Base-by-base conservation (phyloP, 2,329 filamentous ascomycete genomes). In the Clonostachys byssicola region DNA sequence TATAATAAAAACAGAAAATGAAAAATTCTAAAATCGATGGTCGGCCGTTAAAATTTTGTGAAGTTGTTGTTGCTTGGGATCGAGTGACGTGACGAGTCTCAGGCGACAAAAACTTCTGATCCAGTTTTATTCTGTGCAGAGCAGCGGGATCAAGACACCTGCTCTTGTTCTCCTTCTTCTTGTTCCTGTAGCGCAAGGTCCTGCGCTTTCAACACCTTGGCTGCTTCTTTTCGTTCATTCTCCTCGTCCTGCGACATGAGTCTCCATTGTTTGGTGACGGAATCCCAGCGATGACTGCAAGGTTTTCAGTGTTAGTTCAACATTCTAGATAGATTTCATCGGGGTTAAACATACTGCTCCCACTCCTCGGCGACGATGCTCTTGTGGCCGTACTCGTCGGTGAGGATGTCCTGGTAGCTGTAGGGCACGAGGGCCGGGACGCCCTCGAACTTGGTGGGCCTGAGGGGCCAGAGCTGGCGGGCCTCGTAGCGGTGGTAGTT, bases 391-490 rank as follows among this genome's bases (percentile, higher is more conserved):
- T 89, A 89, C 67, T 89, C 86, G 33, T 81, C 76, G 5, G 73
- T 72, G 47, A 89, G 64, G 30, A 88, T 80, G 58, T 74, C 75
- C 55, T 88, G 83, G 52, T 86, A 87, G 47, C 72, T 74, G 60
- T 81, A 86, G 5, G 89, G 89, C 20, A 94, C 78, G 53, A 75
- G 77, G 20, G 86, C 86, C 12, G 75, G 68, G 3, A 88, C 82
- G 17, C 86, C 88, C 67, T 94, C 89, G 56, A 89, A 94, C 52
- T 80, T 77, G 23, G 83, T 87, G 59, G 83, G 74, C 14, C 88
- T 78, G 74, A 94, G 73, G 5, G 89, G 89, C 67, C 84, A 94
- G 12, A 94, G 71, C 56, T 94, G 87, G n/a, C 70, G 70, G 23
- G 78, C 83, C 40, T 71, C 66, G 64, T 94, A 94, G 42, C 75